Evolutionary conservation across 495 filamentous ascomycete species (phyloP), one percentile per base, ranked within the genome.

Genomic region (Astrothelium macrocarpum): DNA sequence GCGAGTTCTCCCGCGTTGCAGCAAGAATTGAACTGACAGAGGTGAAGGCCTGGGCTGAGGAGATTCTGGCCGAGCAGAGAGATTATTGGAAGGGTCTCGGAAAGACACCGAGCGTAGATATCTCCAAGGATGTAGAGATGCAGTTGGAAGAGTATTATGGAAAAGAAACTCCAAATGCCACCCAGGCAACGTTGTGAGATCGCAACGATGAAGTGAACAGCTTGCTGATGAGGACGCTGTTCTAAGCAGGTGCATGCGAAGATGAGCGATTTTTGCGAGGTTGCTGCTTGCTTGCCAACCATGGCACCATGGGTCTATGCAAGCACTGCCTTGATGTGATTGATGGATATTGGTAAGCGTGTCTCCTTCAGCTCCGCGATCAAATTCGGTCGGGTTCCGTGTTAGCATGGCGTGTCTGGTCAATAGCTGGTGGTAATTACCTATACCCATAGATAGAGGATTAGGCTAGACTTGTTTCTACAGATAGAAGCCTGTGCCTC

Each of bases 1-100:
- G 85, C 28, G 94, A 97, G 75, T 97, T 98, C 70, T 74, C 84
- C 26, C 83, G 84, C 63, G 94, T 96, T 59, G 84, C 87, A 42
- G 76, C 70, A n/a, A 81, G 79, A 61, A 86, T 98, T 64, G 81
- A 81, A 66, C 75, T 93, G 65, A 81, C 84, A 10, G 91, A 96
- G 77, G 85, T 89, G 58, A 82, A 87, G 75, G 84, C 75, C 32
- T 98, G 95, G 94, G 84, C 82, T 1, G 81, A 81, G 28, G 85
- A 89, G 65, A 75, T 95, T 5, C 74, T 97, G 65, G 76, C 78
- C 70, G 95, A 98, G 79, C 78, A 93, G 49, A 78, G 86, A 69
- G 80, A 79, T 62, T 86, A 90, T 65, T 96, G 90, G 92, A 79
- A 80, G 53, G 59, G 63, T 1, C 2, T 66, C 11, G 75, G 72